Evolutionary conservation across 2,329 filamentous ascomycete genomes (phyloP), one percentile per base, ranked within the genome.

Genomic region (Xylaria sp.): DNA sequence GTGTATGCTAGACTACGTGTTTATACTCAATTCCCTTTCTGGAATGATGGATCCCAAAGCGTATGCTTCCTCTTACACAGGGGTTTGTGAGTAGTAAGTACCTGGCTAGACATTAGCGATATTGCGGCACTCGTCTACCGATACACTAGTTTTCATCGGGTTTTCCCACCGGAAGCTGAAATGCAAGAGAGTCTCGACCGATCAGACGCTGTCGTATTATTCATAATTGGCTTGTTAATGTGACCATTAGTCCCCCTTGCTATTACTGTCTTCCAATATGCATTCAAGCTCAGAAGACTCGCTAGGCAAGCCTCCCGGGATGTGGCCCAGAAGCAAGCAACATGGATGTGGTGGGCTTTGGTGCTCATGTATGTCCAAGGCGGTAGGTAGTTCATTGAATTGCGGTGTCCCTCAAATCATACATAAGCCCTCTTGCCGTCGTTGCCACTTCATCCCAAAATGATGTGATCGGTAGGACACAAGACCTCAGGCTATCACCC

Each of bases 151-250:
- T 31, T 61, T 45, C 15, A 39, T 27, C 15, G 25, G 49, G 50
- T 20, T n/a, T n/a, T 56, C 44, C 61, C n/a, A 59, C 60, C 22
- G n/a, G 38, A 58, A 67, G 67, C 67, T 69, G 67, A 69, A 59
- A 54, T 49, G 61, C 61, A 54, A 51, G 57, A 42, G 47, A 62
- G 67, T 50, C 61, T 67, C 39, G 58, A 57, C 54, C 65, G 64
- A 50, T 36, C 57, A 60, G 45, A 60, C 49, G 38, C 20, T 20
- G 57, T 65, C 62, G 57, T 61, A 65, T 57, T 62, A 51, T 55
- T 45, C 42, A 60, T 31, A 38, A 15, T 45, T n/a, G 38, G 42
- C 51, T 33, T 58, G 31, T 25, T 58, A 29, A 51, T 50, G 38
- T 50, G 10, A 45, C 38, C 47, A 36, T 59, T 45, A 25, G 33